phyloP scores from a whole-genome alignment of 805 yeast genomes.

The Metschnikowia reukaufii region DNA sequence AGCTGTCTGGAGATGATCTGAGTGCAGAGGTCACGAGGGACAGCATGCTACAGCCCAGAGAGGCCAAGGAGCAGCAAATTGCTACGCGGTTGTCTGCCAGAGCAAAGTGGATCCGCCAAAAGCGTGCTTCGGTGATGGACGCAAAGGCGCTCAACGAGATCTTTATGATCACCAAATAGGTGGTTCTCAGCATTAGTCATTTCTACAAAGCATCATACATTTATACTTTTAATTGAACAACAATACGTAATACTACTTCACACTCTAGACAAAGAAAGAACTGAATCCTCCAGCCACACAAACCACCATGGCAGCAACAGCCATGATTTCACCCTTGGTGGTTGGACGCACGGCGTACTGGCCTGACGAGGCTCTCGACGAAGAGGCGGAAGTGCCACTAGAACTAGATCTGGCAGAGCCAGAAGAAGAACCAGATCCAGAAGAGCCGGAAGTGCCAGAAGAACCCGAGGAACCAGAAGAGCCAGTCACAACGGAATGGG shows the following conservation, averaged over 20 bases:
- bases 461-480: conserved; percentile 19
- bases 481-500: conserved; percentile 18
- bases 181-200: neutral
- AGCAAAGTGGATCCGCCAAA: conserved; percentile 84
- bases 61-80: conserved; percentile 19
- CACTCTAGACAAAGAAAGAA: conserved; percentile 26
- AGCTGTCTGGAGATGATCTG: conserved; percentile 19
- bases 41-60: conserved; percentile 26
- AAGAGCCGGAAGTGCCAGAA: conserved; percentile 22
- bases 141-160: conserved; percentile 87
- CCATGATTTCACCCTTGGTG: conserved; percentile 33
- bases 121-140: conserved; percentile 89
- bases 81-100: conserved; percentile 57
- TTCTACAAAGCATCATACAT: neutral
- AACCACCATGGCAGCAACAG: conserved; percentile 35
- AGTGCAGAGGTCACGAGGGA: conserved; percentile 33
- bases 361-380: conserved; percentile 22
- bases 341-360: conserved; percentile 24
- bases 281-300: conserved; percentile 48
- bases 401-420: conserved; percentile 25
- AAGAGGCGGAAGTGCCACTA: conserved; percentile 21
- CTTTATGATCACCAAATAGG: conserved; percentile 70
- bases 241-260: too few relatives aligned
- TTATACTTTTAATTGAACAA: neutral
- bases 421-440: conserved; percentile 25